A percentile compares a stretch with the other conserved stretches of the same genome.
Evolutionary conservation across 2,329 filamentous ascomycete species (phyloP).

Genomic region (Aspergillus cejpii): DNA sequence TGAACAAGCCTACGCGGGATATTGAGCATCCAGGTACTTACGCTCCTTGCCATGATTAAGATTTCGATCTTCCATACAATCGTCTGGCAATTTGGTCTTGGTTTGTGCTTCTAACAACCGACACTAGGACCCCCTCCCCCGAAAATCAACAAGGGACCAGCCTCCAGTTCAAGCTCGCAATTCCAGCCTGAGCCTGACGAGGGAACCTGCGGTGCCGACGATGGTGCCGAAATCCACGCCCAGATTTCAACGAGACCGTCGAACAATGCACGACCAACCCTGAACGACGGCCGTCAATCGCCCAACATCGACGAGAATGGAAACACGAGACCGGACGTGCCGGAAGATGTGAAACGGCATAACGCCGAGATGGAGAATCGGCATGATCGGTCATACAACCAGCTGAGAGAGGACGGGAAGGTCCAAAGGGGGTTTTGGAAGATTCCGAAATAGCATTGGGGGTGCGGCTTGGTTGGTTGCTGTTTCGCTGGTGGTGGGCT

Average conservation of each 20-base stretch:
- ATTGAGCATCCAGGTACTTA: slow-evolving; percentile 23
- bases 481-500: background rate
- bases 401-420: slow-evolving; percentile 22
- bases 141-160: slow-evolving; percentile 10
- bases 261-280: slow-evolving; percentile 31
- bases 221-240: slow-evolving; percentile 6
- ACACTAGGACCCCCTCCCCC: slow-evolving; percentile 20
- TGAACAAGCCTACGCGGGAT: slow-evolving; percentile 14
- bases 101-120: background rate
- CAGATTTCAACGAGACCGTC: slow-evolving; percentile 19
- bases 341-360: slow-evolving; percentile 32
- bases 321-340: slow-evolving; percentile 20
- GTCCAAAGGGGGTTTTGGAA: slow-evolving; percentile 15
- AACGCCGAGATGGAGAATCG: slow-evolving; percentile 31
- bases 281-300: slow-evolving; percentile 27
- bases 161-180: background rate
- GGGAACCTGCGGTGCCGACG: background rate
- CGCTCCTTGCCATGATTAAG: background rate
- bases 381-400: slow-evolving; percentile 31
- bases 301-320: slow-evolving; percentile 28
- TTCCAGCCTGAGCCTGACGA: background rate
- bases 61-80: too few species aligned
- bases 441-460: background rate
- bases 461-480: background rate
- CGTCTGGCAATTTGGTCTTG: too few species aligned